These are phyloP conservation scores for Schizophyllum amplum DNA, from an alignment of 1,284 basidiomycete genomes.

Conservation along the genomic window DNA sequence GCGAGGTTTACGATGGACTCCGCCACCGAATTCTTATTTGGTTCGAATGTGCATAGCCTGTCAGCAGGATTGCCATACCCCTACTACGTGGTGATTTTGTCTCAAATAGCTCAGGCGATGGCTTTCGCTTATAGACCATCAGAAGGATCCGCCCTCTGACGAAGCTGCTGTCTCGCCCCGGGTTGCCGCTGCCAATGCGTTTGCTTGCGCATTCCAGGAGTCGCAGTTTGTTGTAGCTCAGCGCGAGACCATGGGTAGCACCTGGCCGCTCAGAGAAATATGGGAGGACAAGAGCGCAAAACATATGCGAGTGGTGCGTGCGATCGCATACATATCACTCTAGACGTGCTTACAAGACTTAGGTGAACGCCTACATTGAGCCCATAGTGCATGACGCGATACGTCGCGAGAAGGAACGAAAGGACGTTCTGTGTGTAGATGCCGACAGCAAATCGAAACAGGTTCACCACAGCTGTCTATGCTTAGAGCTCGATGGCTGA, in stretches of 20 bases:
- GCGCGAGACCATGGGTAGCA: constrained; percentile 8
- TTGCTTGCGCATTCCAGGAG: no score
- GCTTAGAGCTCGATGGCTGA: no score
- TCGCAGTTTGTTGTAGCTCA: constrained; percentile 9
- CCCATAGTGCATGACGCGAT: constrained; percentile 18
- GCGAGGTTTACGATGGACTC: constrained; percentile 38
- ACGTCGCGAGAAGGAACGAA: constrained; percentile 9
- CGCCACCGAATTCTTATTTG: constrained; percentile 40
- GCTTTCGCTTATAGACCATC: not conserved
- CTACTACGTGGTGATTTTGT: no score
- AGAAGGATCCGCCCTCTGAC: no score
- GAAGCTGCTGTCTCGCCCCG: no score
- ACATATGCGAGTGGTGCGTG: constrained; percentile 16
- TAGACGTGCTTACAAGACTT: no score
- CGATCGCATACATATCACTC: no score
- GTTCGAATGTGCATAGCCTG: constrained; percentile 29
- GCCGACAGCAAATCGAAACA: not conserved
- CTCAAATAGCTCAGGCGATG: constrained; percentile 1
- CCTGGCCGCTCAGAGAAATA: constrained; percentile 20
- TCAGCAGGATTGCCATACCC: constrained; percentile 28
- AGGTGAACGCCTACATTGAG: no score
- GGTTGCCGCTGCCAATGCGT: no score
- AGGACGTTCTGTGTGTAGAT: constrained; percentile 3
- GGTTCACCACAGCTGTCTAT: no score
- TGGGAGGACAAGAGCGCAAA: constrained; percentile 12